A percentile compares a stretch with the other conserved stretches of the same genome.
phyloP scores from a whole-genome alignment of 1,284 basidiomycete species.

The Agaricales sp. region DNA sequence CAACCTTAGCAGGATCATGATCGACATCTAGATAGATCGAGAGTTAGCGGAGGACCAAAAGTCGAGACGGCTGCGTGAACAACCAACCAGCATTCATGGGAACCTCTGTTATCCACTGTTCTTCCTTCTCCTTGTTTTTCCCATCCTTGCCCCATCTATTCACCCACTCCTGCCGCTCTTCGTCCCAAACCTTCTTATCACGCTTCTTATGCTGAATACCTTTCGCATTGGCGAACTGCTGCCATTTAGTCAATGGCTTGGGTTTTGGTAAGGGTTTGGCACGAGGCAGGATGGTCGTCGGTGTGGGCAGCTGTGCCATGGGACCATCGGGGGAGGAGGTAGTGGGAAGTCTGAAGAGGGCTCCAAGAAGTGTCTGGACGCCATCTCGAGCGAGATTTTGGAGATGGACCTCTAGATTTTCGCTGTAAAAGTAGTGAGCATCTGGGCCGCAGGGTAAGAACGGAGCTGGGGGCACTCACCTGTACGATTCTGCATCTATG shows the following conservation, averaged over 20 bases:
- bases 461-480: constrained; percentile 31
- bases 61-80: too few relatives aligned
- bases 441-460: neutral
- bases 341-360: constrained; percentile 80
- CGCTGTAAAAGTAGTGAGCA: constrained; percentile 26
- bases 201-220: constrained; percentile 80
- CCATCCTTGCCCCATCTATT: constrained; percentile 87
- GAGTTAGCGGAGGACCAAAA: constrained; percentile 5
- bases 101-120: constrained; percentile 91
- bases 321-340: constrained; percentile 74
- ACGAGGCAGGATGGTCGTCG: constrained; percentile 72
- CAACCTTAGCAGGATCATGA: constrained; percentile 70
- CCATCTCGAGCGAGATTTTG: constrained; percentile 78
- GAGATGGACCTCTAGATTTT: constrained; percentile 75
- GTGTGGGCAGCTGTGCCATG: constrained; percentile 72
- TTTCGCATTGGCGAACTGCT: constrained; percentile 89
- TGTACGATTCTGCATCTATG: constrained; percentile 72
- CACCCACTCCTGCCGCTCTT: constrained; percentile 91
- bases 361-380: constrained; percentile 72
- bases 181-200: constrained; percentile 89
- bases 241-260: constrained; percentile 94
- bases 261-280: constrained; percentile 91
- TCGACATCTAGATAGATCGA: constrained; percentile 44
- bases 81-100: constrained; percentile 77
- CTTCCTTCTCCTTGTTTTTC: constrained; percentile 84